Evolutionary conservation across 2,329 filamentous ascomycete species (phyloP).

Genomic region (Curvularia lunata): DNA sequence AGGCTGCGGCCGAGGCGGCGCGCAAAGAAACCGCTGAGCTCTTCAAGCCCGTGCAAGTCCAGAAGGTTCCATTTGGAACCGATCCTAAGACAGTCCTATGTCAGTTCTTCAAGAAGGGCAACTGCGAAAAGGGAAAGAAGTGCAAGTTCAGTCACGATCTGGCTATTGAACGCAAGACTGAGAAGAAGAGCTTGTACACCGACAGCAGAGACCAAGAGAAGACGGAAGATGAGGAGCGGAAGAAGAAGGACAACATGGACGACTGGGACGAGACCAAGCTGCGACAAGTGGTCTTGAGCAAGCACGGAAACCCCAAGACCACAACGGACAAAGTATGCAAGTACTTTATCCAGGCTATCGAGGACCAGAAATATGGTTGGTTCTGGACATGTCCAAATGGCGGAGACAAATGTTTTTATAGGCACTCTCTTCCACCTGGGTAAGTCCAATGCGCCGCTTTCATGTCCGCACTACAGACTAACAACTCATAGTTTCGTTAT

Average conservation of each 20-base stretch:
- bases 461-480: slow-evolving; percentile 7
- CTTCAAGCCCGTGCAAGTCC: slow-evolving; percentile 91
- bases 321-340: slow-evolving; percentile 99
- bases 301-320: slow-evolving; percentile 95
- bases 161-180: slow-evolving; percentile 85
- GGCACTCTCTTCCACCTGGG: slow-evolving; percentile 92
- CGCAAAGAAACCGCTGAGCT: slow-evolving; percentile 80
- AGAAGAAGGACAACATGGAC: slow-evolving; percentile 90
- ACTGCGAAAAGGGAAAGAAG: slow-evolving; percentile 90
- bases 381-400: slow-evolving; percentile 98
- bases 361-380: slow-evolving; percentile 99
- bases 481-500: slow-evolving; percentile 75
- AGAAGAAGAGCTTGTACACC: slow-evolving; percentile 90
- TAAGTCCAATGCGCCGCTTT: slow-evolving; percentile 58
- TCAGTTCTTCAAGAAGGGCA: slow-evolving; percentile 95
- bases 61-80: slow-evolving; percentile 97
- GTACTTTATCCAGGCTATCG: slow-evolving; percentile 94
- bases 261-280: slow-evolving; percentile 99
- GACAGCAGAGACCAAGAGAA: slow-evolving; percentile 78
- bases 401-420: slow-evolving; percentile 98
- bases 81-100: slow-evolving; percentile 98
- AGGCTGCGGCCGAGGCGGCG: slow-evolving; percentile 86
- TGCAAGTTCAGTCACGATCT: slow-evolving; percentile 98
- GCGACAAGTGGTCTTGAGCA: slow-evolving; percentile 85
- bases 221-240: slow-evolving; percentile 72